Base-by-base conservation (phyloP, 108 stramenopile species). In the Cylindrotheca closterium region DNA sequence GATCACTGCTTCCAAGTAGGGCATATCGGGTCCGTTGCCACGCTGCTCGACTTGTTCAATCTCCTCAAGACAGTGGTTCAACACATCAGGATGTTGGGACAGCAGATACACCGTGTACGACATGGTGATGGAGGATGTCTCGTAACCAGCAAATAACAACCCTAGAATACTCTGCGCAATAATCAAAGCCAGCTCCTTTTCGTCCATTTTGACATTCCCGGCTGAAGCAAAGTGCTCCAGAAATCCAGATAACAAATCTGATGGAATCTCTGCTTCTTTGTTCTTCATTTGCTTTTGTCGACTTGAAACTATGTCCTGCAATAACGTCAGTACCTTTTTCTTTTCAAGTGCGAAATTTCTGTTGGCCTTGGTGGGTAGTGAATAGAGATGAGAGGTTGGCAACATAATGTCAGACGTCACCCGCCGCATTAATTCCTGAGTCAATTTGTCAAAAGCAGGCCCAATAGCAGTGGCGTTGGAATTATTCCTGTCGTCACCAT, bases 121-220 rank as follows among this genome's bases (percentile, higher is more conserved):
- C 17, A 86, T 22, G 12, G 79, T 67, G 34, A 83, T 63, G 10
- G 74, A 52, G 0, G 81, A 71, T 3, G 85, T 86, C 45, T 82
- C 85, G 37, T 80, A 80, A 46, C 81, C 85, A 18, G 75, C 84
- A 55, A 82, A 68, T 1, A 85, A 55, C 2, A 84, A 57, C 4
- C 77, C 70, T 2, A 61, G 27, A 15, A 60, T 37, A 46, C 24
- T 67, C 15, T 59, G 28, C 12, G 34, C 58, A 8, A 70, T 34
- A 0, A 57, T 51, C 18, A 55, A 31, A 4, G 52, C 50, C 29
- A 30, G 26, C 15, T 5, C 23, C 8, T 65, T 37, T 32, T 65
- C 64, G 22, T 65, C 49, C 18, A 28, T 19, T 2, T 52, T 58
- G 28, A 19, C 56, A 32, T 56, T 33, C 0, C 15, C 59, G 21